These are phyloP conservation scores for Straminergon stramineum DNA, from an alignment of 225 moss, liverwort and hornwort species.

Conservation along the genomic window DNA sequence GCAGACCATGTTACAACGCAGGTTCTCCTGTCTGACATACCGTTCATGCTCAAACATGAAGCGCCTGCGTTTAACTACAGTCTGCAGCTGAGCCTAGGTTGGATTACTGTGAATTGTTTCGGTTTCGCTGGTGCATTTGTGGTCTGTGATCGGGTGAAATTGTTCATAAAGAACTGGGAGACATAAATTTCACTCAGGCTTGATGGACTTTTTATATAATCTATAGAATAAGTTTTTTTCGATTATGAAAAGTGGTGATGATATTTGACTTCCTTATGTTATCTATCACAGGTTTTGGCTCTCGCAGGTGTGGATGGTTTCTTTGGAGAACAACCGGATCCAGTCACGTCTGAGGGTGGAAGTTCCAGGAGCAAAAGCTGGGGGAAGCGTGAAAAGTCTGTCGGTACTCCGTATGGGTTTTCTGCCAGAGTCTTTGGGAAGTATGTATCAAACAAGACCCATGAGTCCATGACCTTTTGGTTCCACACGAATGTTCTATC, in stretches of 20 bases:
- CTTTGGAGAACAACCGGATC: slow-evolving; percentile 11
- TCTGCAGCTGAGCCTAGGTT: neutral
- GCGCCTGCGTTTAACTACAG: neutral
- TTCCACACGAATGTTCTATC: neutral
- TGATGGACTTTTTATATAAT: neutral
- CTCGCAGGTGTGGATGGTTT: slow-evolving; percentile 44
- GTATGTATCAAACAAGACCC: slow-evolving; percentile 19
- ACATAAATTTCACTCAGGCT: neutral
- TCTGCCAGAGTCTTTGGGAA: slow-evolving; percentile 76
- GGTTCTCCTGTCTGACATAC: neutral
- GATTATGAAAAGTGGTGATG: neutral
- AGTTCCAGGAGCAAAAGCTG: neutral
- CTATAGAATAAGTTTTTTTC: neutral
- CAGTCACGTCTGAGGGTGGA: slow-evolving; percentile 5
- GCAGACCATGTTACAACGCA: neutral
- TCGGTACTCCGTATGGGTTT: slow-evolving; percentile 68
- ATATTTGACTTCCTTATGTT: neutral
- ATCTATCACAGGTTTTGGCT: slow-evolving; percentile 43
- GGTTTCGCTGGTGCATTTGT: neutral
- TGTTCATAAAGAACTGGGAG: neutral
- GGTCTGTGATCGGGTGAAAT: neutral
- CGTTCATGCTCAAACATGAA: neutral
- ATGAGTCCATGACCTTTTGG: neutral
- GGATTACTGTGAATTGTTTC: neutral
- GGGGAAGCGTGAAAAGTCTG: slow-evolving; percentile 44